Conservation (phyloP, 306 rosid genomes). For the Trifolium repens region DNA sequence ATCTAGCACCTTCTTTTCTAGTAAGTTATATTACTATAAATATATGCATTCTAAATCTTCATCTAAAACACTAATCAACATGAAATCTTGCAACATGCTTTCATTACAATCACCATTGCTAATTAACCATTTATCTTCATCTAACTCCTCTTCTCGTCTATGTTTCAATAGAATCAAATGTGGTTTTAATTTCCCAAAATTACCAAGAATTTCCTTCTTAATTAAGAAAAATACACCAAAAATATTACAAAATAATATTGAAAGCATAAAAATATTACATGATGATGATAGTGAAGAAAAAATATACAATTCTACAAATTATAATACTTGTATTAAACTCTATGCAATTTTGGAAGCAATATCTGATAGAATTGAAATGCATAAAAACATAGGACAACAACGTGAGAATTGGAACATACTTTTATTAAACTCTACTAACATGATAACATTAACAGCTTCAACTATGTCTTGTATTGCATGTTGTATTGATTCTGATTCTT, state of each 20-base stretch:
- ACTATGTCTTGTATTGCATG: slow-evolving; percentile 49
- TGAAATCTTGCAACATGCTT: slow-evolving; percentile 39
- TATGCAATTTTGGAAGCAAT: slow-evolving; percentile 58
- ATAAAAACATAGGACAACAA: slow-evolving; percentile 55
- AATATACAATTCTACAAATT: not conserved
- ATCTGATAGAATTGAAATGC: slow-evolving; percentile 70
- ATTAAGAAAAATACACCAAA: not conserved
- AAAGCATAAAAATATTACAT: not conserved
- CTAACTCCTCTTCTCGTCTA: slow-evolving; percentile 8
- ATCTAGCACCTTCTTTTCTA: slow-evolving; percentile 42
- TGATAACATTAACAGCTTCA: slow-evolving; percentile 72
- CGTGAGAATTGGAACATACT: slow-evolving; percentile 76
- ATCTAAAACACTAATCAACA: not conserved
- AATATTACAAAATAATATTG: not conserved
- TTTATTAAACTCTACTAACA: slow-evolving; percentile 63
- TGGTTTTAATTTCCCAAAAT: slow-evolving; percentile 45
- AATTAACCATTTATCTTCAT: not conserved
- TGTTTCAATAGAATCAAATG: slow-evolving; percentile 48
- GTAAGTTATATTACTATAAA: not conserved
- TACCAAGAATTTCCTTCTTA: slow-evolving; percentile 39
- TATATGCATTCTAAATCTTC: not conserved
- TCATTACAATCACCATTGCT: slow-evolving; percentile 48
- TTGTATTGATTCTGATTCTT: not conserved
- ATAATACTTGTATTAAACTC: slow-evolving; percentile 44
- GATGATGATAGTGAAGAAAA: not conserved